Base-by-base conservation (phyloP, 345 rosid genomes). In the Bruguiera sexangula region DNA sequence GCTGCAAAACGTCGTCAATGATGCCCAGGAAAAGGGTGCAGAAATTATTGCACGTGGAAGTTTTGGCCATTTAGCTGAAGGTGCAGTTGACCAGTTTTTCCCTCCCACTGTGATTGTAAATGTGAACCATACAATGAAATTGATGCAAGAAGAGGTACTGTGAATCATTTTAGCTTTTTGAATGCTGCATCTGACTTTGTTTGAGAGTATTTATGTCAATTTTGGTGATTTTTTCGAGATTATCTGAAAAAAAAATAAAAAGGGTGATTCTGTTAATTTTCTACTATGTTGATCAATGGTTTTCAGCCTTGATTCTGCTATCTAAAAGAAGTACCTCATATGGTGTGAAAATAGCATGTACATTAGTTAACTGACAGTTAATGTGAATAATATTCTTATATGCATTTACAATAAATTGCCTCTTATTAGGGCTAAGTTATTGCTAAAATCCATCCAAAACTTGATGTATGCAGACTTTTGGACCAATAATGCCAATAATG, bases 401-500 rank as follows among this genome's bases (percentile, higher is more conserved):
- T 15, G 50, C 18, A 43, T 43, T 43, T 11, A 13, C 4, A 13
- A 4, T 43, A 43, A 21, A 55, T 55, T 54, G 15, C 21, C 29
- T n/a, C 6, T 21, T 26, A n/a, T 55, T 55, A n/a, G 16, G 24
- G 29, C 8, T 8, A 21, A 22, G 8, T 22, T 21, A 4, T 21
- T 55, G 52, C 18, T 34, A 46, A 54, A 73, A 62, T 62, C 31
- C 32, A 27, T 13, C 21, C 30, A 43, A 66, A 70, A 53, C 58
- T 70, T 32, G 69, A n/a, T 26, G 48, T 26, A 63, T 75, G 77
- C 88, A 95, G 99, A 80, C 98, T 66, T 95, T 95, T 81, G 99
- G 99, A 74, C 99, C 99, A 53, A 90, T 95, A 68, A 88, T 95
- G 92, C 96, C 99, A 20, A 92, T 95, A 59, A 95, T 95, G 99